These are phyloP conservation scores for Berkeleyomyces rouxiae DNA, from an alignment of 2,329 filamentous ascomycete genomes.

Conservation along the genomic window DNA sequence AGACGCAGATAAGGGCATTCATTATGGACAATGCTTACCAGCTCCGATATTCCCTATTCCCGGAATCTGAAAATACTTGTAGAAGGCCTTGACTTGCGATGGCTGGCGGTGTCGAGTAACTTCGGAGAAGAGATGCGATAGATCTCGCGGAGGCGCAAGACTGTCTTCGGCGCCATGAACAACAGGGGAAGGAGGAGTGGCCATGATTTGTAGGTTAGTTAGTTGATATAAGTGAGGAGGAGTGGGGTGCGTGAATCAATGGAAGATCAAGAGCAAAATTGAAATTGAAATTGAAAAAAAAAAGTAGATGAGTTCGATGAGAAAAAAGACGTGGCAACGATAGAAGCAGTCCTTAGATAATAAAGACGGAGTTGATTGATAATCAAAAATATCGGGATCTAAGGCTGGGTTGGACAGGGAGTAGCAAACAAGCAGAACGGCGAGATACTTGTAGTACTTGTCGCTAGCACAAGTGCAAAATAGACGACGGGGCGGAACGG, in stretches of 20 bases:
- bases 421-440: too few relatives aligned
- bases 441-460: not conserved
- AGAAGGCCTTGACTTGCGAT: slow-evolving; percentile 63
- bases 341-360: not conserved
- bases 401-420: not conserved
- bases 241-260: too few relatives aligned
- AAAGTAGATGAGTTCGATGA: too few relatives aligned
- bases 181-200: not conserved
- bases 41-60: slow-evolving; percentile 46
- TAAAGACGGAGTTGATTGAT: slow-evolving; percentile 9
- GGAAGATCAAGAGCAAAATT: too few relatives aligned
- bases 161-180: not conserved
- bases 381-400: slow-evolving; percentile 2
- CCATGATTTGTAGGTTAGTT: not conserved
- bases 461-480: not conserved
- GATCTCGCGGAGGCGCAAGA: slow-evolving; percentile 41
- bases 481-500: not conserved
- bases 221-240: not conserved
- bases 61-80: slow-evolving; percentile 61
- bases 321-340: too few relatives aligned
- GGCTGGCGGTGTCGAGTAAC: slow-evolving; percentile 46
- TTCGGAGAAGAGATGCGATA: slow-evolving; percentile 64
- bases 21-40: slow-evolving; percentile 27
- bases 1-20: too few relatives aligned
- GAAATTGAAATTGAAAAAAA: too few relatives aligned